Percentiles rank a stretch among this genome's conserved stretches.
Conservation (phyloP, 2,329 filamentous ascomycete genomes). For the Aspergillus unguis region DNA sequence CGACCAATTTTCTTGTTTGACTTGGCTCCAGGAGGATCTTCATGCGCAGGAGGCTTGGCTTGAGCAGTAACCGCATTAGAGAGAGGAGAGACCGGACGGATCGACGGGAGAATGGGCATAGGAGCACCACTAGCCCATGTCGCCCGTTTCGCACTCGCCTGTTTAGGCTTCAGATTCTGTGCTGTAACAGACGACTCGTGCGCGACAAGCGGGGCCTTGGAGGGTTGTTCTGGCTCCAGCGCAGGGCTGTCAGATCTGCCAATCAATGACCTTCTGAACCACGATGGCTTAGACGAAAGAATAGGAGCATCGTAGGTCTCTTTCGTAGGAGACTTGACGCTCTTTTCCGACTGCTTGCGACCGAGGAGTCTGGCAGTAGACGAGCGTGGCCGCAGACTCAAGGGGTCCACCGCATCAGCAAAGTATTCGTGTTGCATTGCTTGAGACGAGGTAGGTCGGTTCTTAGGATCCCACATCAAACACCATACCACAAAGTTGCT, state of each 20-base stretch:
- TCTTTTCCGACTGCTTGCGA: constrained; percentile 84
- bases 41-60: constrained; percentile 62
- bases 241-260: constrained; percentile 69
- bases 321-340: constrained; percentile 59
- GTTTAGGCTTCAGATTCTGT: constrained; percentile 51
- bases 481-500: constrained; percentile 97
- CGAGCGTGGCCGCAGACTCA: constrained; percentile 79
- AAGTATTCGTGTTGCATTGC: constrained; percentile 97
- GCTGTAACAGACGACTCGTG: constrained; percentile 41
- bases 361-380: constrained; percentile 79
- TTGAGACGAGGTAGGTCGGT: constrained; percentile 83
- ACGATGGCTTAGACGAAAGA: constrained; percentile 79
- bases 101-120: constrained; percentile 93
- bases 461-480: constrained; percentile 96
- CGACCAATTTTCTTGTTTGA: constrained; percentile 84
- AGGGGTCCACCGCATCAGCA: constrained; percentile 81
- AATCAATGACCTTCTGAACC: constrained; percentile 95
- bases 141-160: constrained; percentile 71
- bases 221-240: constrained; percentile 41
- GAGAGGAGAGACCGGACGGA: constrained; percentile 92
- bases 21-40: constrained; percentile 54
- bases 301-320: constrained; percentile 58
- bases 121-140: constrained; percentile 90
- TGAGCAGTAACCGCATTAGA: constrained; percentile 90
- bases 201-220: constrained; percentile 45